phyloP scores from a whole-genome alignment of 192 early-diverging fungal genomes.

The Coemansia sp. region DNA sequence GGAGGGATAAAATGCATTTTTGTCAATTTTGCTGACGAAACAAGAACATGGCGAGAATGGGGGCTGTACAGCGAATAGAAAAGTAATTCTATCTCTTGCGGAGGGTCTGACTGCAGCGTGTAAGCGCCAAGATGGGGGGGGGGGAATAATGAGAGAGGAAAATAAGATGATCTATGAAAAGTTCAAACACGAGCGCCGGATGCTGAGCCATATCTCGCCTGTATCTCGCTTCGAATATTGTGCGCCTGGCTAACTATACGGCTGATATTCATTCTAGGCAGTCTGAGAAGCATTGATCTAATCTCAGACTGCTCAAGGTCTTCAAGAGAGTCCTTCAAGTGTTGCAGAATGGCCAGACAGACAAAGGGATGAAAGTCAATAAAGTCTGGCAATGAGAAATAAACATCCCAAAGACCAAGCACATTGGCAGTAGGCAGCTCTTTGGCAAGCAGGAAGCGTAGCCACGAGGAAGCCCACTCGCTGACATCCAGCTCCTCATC shows the following conservation, averaged over 20 bases:
- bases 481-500: slow-evolving; percentile 91
- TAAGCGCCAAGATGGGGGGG: too few relatives aligned
- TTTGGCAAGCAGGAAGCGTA: slow-evolving; percentile 75
- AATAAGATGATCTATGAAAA: background rate
- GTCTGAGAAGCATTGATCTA: slow-evolving; percentile 73
- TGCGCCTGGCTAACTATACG: slow-evolving; percentile 70
- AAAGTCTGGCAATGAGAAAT: slow-evolving; percentile 77
- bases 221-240: slow-evolving; percentile 69
- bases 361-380: slow-evolving; percentile 84
- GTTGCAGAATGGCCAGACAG: slow-evolving; percentile 79
- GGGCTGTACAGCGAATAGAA: background rate
- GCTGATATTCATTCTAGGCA: slow-evolving; percentile 73
- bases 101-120: background rate
- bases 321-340: slow-evolving; percentile 78
- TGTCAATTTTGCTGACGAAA: background rate
- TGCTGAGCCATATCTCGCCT: slow-evolving; percentile 56
- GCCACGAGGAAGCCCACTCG: slow-evolving; percentile 84
- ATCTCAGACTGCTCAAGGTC: slow-evolving; percentile 93
- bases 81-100: background rate
- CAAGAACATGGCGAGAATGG: background rate
- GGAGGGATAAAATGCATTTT: background rate
- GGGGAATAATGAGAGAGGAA: background rate
- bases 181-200: background rate
- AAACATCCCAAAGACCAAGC: slow-evolving; percentile 86
- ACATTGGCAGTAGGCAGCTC: slow-evolving; percentile 83